Percentiles rank a stretch among this genome's conserved stretches.
phyloP scores from a whole-genome alignment of 331 rosid genomes.

The Quercus tomentella region DNA sequence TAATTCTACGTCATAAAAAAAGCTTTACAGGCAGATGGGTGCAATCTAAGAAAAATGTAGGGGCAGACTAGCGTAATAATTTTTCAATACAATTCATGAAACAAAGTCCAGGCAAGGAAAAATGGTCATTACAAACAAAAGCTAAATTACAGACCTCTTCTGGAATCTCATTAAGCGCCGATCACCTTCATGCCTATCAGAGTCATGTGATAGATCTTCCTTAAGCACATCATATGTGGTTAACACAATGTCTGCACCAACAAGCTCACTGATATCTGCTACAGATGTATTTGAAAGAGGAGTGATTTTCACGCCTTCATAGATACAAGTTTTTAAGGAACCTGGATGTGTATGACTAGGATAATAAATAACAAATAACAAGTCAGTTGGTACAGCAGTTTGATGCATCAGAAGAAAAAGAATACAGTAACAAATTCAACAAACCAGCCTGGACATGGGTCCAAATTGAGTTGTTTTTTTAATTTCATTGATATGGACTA shows the following conservation, averaged over 20 bases:
- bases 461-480: background rate
- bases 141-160: conserved; percentile 54
- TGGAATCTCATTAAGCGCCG: conserved; percentile 84
- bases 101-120: background rate
- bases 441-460: background rate
- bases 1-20: background rate
- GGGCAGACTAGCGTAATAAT: background rate
- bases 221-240: conserved; percentile 93
- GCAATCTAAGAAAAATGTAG: background rate
- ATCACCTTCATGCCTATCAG: conserved; percentile 93
- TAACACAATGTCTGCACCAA: conserved; percentile 73
- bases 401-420: conserved; percentile 4
- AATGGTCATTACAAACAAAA: background rate
- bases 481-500: background rate
- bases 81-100: background rate
- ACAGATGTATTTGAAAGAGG: conserved; percentile 55
- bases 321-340: conserved; percentile 70
- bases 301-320: conserved; percentile 77
- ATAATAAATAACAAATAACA: conserved; percentile 24
- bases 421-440: background rate
- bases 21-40: background rate
- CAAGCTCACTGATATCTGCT: conserved; percentile 62
- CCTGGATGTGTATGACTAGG: conserved; percentile 79
- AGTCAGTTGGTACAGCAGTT: conserved; percentile 25
- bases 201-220: conserved; percentile 90